Evolutionary conservation across 371 early-diverging fungal genomes (phyloP), one percentile per base, ranked within the genome.

Genomic region (Mucor racemosus): DNA sequence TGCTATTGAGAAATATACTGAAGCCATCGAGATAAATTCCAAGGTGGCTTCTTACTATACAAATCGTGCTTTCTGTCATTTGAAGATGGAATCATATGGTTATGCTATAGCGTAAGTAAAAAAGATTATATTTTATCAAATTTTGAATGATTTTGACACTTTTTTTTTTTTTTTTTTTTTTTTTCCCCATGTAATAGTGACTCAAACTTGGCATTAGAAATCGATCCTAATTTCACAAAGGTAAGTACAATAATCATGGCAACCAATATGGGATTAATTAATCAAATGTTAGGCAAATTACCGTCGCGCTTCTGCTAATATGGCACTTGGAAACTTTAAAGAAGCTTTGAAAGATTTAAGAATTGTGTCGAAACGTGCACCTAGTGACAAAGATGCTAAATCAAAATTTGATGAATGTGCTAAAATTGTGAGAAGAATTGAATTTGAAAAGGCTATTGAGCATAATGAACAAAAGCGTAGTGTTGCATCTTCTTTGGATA

Each of bases 401-500:
- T 64, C 78, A 21, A 92, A 92, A 68, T 80, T 90, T 62, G 77
- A 80, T 7, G 94, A 95, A 73, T 95, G 96, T 71, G 90, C 94
- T 68, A 97, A 96, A 81, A 94, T 96, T 69, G 90, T 91, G 54
- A 89, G 90, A 50, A 77, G 94, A 50, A 84, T 91, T 48, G 90
- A 93, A 70, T 97, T 99, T 80, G 98, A 96, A 80, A 90, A 93
- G 76, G 99, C 99, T 8, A 97, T 99, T 62, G 88, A 62, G 55
- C 53, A 62, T 10, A 39, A 62, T 63, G 76, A 84, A 19, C 39
- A 62, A 17, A 77, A 70, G n/a, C 76, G 73, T 19, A 81, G 79
- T 55, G 74, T 86, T 13, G 84, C 82, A 13, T 85, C 85, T 26
- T 70, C 78, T 14, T 62, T 88, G 21, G 82, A 88, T 54, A 19